phyloP scores from a whole-genome alignment of 495 filamentous ascomycete genomes.

The Neurospora intermedia region DNA sequence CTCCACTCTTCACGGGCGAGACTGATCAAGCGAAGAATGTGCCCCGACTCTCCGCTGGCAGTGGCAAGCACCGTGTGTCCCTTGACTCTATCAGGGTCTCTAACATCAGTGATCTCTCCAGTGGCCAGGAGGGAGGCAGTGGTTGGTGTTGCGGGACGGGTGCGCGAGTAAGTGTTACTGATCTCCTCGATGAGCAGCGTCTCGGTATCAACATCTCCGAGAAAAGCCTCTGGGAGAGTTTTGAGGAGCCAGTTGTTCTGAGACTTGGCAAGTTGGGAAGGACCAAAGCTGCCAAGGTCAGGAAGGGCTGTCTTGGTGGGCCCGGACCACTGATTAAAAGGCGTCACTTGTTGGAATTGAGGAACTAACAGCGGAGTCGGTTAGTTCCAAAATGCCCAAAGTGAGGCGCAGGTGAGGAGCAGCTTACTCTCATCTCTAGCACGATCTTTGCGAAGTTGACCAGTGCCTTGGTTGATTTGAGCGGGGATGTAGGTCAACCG shows the following conservation, averaged over 20 bases:
- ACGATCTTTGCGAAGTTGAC: conserved; percentile 13
- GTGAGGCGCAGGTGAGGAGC: background rate
- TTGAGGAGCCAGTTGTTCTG: conserved; percentile 30
- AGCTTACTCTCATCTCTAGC: conserved; percentile 14
- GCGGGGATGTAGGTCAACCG: conserved; percentile 18
- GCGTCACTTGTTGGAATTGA: conserved; percentile 30
- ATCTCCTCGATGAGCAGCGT: conserved; percentile 20
- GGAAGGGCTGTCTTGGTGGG: conserved; percentile 3
- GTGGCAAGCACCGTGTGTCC: conserved; percentile 33
- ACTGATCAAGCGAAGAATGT: conserved; percentile 39
- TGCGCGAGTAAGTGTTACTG: background rate
- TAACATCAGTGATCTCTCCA: conserved; percentile 28
- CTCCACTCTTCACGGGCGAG: conserved; percentile 30
- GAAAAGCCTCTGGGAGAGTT: conserved; percentile 26
- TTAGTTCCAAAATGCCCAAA: background rate
- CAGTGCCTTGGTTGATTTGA: conserved; percentile 3
- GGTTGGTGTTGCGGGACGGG: background rate
- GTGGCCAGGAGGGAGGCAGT: conserved; percentile 21
- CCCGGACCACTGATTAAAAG: conserved; percentile 26
- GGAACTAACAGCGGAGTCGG: conserved; percentile 23
- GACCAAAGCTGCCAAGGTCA: conserved; percentile 5
- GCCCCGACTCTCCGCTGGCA: conserved; percentile 38
- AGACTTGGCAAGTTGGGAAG: conserved; percentile 10
- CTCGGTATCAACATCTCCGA: conserved; percentile 20
- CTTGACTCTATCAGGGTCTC: conserved; percentile 5